Evolutionary conservation across 441 rosid genomes (phyloP), one percentile per base, ranked within the genome.

Genomic region (Omphalea diandra): DNA sequence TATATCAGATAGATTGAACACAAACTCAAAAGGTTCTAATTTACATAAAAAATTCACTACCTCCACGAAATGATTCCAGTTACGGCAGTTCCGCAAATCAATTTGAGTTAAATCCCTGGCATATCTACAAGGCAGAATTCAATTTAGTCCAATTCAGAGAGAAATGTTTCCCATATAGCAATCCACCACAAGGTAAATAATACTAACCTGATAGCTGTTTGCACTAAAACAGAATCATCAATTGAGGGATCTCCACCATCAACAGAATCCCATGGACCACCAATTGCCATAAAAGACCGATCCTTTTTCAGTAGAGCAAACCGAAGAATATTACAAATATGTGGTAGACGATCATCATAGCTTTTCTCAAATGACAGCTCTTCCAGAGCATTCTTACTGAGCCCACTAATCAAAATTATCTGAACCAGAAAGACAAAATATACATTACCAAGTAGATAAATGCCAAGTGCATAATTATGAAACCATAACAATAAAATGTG

Each of bases 51-150:
- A 68, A 52, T 15, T n/a, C n/a, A 55, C n/a, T 79, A 95, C 99
- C 98, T 95, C 99, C 24, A 95, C 85, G 81, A 95, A 93, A 26
- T 85, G 95, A 80, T 95, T 93, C 99, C 99, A 95, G 63, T 84
- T 79, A 61, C 40, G 82, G 76, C 98, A 95, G 63, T 80, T 83
- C 70, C 81, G 85, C 83, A 95, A 78, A 85, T 95, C 97, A 68
- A 93, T 87, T 73, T 84, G 88, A 63, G 87, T 79, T 62, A 83
- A 69, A 72, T 93, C 94, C 83, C 88, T 88, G 44, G 93, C 76
- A 83, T 83, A 80, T 80, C 98, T 93, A 81, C 81, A 81, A 40
- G 24, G 73, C 56, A 63, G 77, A 76, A 46, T 10, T 40, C 14
- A 35, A 32, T 47, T 72, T 53, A 73, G 72, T 66, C 36, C 33